Conservation (phyloP, 2,329 filamentous ascomycete species). For the Metarhizium robertsii region DNA sequence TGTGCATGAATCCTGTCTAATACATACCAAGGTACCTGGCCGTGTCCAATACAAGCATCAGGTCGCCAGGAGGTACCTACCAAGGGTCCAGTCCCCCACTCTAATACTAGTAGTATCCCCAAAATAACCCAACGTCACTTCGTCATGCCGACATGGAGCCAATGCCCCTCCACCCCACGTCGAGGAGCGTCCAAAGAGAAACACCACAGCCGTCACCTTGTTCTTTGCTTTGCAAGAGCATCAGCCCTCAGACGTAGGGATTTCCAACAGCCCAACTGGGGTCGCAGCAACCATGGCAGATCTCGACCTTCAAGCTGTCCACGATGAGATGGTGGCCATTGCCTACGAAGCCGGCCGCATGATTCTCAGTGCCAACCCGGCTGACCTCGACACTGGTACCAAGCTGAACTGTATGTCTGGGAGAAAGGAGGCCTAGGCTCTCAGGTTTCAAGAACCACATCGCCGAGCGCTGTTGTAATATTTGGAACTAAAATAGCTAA, state of each 20-base stretch:
- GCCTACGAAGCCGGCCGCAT: constrained; percentile 56
- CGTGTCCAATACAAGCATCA: no score
- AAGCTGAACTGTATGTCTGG: constrained; percentile 54
- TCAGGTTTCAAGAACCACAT: neutral
- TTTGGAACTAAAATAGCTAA: neutral
- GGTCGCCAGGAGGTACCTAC: no score
- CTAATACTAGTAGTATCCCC: no score
- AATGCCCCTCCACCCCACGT: neutral
- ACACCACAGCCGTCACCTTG: neutral
- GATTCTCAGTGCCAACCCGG: constrained; percentile 53
- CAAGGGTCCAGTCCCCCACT: no score
- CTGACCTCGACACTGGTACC: constrained; percentile 44
- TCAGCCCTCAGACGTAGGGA: neutral
- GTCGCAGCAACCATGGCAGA: constrained; percentile 31
- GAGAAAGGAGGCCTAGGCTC: neutral
- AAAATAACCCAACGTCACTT: neutral
- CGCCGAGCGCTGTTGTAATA: neutral
- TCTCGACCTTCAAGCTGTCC: constrained; percentile 51
- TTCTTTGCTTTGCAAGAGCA: neutral
- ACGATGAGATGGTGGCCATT: constrained; percentile 49
- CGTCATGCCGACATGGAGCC: neutral
- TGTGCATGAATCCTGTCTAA: neutral
- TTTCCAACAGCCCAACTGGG: neutral
- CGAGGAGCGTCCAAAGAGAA: neutral
- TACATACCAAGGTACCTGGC: no score